Evolutionary conservation across 2,329 filamentous ascomycete species (phyloP).

Genomic region (Penicillium sp.): DNA sequence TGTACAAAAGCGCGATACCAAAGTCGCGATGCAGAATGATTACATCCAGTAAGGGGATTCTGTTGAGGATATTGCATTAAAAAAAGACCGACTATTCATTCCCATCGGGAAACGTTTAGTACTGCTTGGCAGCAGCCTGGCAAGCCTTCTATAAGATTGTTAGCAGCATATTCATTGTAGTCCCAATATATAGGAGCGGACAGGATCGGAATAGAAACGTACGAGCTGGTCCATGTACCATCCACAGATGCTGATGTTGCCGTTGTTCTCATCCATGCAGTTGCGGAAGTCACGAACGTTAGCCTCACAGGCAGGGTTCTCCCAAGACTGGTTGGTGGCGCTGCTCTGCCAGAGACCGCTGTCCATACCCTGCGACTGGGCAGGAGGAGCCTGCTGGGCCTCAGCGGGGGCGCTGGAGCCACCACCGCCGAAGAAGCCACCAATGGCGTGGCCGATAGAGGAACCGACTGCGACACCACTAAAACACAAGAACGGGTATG

Average conservation of each 20-base stretch:
- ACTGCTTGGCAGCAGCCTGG: constrained; percentile 72
- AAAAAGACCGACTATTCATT: not conserved
- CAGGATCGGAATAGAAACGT: constrained; percentile 20
- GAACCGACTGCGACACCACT: constrained; percentile 97
- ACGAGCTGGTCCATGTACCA: constrained; percentile 97
- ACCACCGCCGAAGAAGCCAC: constrained; percentile 82
- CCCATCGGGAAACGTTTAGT: constrained; percentile 49
- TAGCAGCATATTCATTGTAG: constrained; percentile 21
- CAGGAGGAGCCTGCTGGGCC: constrained; percentile 50
- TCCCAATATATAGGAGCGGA: not conserved
- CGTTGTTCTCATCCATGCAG: constrained; percentile 94
- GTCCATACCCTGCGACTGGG: constrained; percentile 55
- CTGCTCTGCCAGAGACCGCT: constrained; percentile 47
- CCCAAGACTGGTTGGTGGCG: constrained; percentile 50
- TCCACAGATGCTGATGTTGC: constrained; percentile 92
- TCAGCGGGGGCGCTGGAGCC: constrained; percentile 59
- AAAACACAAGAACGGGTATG: constrained; percentile 25
- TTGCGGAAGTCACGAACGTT: constrained; percentile 85
- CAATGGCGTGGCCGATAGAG: constrained; percentile 91
- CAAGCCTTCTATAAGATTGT: constrained; percentile 66
- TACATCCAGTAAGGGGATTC: not conserved
- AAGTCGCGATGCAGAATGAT: constrained; percentile 21
- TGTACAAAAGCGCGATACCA: constrained; percentile 23
- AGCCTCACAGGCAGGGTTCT: constrained; percentile 68
- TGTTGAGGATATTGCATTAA: constrained; percentile 1